phyloP scores from a whole-genome alignment of 78 protist genomes.

The Speleostelium caveatum region DNA sequence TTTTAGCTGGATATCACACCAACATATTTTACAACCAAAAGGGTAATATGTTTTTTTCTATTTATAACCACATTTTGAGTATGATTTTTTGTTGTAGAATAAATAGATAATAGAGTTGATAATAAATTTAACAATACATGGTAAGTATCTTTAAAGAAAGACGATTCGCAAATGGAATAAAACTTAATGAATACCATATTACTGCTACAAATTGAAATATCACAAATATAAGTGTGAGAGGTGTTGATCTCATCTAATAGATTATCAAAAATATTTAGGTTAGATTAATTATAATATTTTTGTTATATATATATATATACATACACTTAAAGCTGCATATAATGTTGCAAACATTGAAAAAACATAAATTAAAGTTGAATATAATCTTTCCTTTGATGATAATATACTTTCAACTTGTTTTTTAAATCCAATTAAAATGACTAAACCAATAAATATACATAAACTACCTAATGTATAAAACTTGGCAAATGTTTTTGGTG shows the following conservation, averaged over 20 bases:
- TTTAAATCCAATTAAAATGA: slow-evolving; percentile 58
- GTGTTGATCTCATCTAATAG: slow-evolving; percentile 31
- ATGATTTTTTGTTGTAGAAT: too few relatives aligned
- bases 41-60: too few relatives aligned
- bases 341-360: slow-evolving; percentile 34
- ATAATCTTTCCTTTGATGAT: slow-evolving; percentile 54
- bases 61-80: too few relatives aligned
- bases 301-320: too few relatives aligned
- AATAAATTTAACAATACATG: too few relatives aligned
- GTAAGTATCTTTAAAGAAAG: too few relatives aligned
- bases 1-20: too few relatives aligned
- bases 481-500: slow-evolving; percentile 74
- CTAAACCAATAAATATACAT: slow-evolving; percentile 26
- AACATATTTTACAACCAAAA: too few relatives aligned
- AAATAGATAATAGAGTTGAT: too few relatives aligned
- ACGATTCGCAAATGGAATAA: slow-evolving; percentile 76
- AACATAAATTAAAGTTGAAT: slow-evolving; percentile 35
- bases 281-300: background rate
- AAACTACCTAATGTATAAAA: slow-evolving; percentile 68
- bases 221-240: slow-evolving; percentile 24
- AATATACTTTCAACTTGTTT: slow-evolving; percentile 47
- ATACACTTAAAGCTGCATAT: slow-evolving; percentile 37
- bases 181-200: slow-evolving; percentile 61
- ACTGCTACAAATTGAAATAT: slow-evolving; percentile 46
- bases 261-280: background rate